Conservation (phyloP, 148 eudicot species). For the Persicaria tinctoria region DNA sequence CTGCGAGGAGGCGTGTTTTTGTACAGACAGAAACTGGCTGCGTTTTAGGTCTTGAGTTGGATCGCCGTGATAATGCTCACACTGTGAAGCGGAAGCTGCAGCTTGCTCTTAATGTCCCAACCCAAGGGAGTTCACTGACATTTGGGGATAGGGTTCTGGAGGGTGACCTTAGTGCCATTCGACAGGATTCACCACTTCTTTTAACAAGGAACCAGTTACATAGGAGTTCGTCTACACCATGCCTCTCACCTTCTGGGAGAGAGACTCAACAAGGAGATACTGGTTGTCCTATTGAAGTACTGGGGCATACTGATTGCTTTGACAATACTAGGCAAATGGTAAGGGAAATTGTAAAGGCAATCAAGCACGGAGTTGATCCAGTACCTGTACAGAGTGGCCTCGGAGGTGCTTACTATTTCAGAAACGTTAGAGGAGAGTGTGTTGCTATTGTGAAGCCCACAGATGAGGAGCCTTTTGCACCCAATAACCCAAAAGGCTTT, state of each 20-base stretch:
- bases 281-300: slow-evolving; percentile 65
- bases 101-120: slow-evolving; percentile 67
- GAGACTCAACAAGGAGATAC: slow-evolving; percentile 61
- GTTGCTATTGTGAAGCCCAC: slow-evolving; percentile 98
- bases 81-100: slow-evolving; percentile 85
- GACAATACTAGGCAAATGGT: slow-evolving; percentile 44
- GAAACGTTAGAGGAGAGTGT: slow-evolving; percentile 67
- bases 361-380: slow-evolving; percentile 82
- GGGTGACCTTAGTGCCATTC: slow-evolving; percentile 78
- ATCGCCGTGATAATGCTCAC: slow-evolving; percentile 81
- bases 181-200: slow-evolving; percentile 81
- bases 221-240: slow-evolving; percentile 96
- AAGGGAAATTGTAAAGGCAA: slow-evolving; percentile 59
- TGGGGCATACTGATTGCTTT: slow-evolving; percentile 47
- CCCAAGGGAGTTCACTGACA: slow-evolving; percentile 77
- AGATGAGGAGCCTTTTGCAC: slow-evolving; percentile 99
- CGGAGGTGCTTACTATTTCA: slow-evolving; percentile 93
- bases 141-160: slow-evolving; percentile 88
- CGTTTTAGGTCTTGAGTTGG: slow-evolving; percentile 88
- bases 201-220: slow-evolving; percentile 61
- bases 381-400: slow-evolving; percentile 78
- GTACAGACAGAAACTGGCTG: slow-evolving; percentile 89
- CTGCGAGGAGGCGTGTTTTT: slow-evolving; percentile 82
- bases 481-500: slow-evolving; percentile 95
- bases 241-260: slow-evolving; percentile 76